These are phyloP conservation scores for Colletotrichum truncatum DNA, from an alignment of 2,329 filamentous ascomycete species.

Conservation along the genomic window DNA sequence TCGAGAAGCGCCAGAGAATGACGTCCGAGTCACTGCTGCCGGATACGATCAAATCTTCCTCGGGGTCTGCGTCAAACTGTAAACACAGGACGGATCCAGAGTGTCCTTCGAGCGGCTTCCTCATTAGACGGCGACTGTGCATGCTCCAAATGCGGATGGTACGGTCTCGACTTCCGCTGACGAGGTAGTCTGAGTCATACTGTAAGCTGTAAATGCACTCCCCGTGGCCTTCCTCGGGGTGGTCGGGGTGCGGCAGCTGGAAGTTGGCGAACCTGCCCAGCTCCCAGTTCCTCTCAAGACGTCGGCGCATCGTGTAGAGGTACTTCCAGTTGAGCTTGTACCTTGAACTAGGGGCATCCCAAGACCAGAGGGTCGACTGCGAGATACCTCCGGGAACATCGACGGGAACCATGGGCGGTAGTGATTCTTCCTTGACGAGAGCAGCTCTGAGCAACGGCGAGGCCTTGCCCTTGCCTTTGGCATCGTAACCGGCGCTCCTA, in stretches of 20 bases:
- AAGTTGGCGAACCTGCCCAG: conserved; percentile 85
- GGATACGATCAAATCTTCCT: conserved; percentile 93
- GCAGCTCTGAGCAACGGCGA: conserved; percentile 21
- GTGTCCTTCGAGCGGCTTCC: conserved; percentile 80
- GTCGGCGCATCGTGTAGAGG: conserved; percentile 86
- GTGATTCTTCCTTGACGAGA: conserved; percentile 38
- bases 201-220: conserved; percentile 98
- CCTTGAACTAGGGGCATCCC: conserved; percentile 55
- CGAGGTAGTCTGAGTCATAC: conserved; percentile 84
- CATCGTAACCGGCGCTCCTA: conserved; percentile 42
- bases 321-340: conserved; percentile 90
- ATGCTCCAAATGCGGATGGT: conserved; percentile 92
- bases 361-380: conserved; percentile 60
- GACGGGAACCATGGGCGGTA: conserved; percentile 39
- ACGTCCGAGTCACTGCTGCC: conserved; percentile 93
- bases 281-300: conserved; percentile 92
- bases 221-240: conserved; percentile 83
- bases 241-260: conserved; percentile 85
- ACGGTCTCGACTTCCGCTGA: conserved; percentile 91
- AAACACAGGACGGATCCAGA: conserved; percentile 89
- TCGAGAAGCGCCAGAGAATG: conserved; percentile 94
- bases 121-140: conserved; percentile 79
- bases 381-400: conserved; percentile 43
- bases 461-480: conserved; percentile 40
- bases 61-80: conserved; percentile 89